phyloP scores from a whole-genome alignment of 306 rosid genomes.

The Crotalaria pallida region DNA sequence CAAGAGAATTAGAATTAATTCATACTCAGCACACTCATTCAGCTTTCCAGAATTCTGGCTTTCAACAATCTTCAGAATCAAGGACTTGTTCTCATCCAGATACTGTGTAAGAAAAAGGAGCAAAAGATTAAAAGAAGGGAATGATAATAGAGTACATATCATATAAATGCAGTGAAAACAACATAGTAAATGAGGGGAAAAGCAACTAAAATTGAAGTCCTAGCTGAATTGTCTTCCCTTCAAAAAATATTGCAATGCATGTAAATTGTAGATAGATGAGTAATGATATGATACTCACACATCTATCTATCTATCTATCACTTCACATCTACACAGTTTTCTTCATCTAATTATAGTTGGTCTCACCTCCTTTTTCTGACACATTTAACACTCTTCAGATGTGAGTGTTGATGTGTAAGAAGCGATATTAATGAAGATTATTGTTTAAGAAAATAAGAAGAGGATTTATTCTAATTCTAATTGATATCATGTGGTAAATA shows the following conservation, averaged over 20 bases:
- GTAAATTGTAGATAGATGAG: too few species aligned
- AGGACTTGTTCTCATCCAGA: constrained; percentile 97
- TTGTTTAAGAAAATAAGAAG: background rate
- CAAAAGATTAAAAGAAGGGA: background rate
- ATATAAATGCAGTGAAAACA: background rate
- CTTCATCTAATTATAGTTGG: too few species aligned
- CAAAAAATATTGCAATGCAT: too few species aligned
- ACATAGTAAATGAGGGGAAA: background rate
- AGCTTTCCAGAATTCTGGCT: constrained; percentile 92
- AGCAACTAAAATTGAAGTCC: background rate
- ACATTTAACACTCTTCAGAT: too few species aligned
- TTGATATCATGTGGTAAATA: background rate
- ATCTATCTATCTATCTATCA: too few species aligned
- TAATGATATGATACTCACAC: too few species aligned
- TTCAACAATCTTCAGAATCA: constrained; percentile 96
- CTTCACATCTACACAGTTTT: too few species aligned
- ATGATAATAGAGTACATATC: background rate
- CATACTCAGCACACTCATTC: constrained; percentile 97
- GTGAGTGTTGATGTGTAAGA: too few species aligned
- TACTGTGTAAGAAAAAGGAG: constrained; percentile 49
- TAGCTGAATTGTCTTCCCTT: too few species aligned
- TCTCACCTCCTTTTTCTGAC: too few species aligned
- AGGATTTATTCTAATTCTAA: background rate
- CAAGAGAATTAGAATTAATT: constrained; percentile 5
- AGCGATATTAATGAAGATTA: background rate